phyloP scores from a whole-genome alignment of 345 rosid genomes.

The Pseudoturritis turrita region DNA sequence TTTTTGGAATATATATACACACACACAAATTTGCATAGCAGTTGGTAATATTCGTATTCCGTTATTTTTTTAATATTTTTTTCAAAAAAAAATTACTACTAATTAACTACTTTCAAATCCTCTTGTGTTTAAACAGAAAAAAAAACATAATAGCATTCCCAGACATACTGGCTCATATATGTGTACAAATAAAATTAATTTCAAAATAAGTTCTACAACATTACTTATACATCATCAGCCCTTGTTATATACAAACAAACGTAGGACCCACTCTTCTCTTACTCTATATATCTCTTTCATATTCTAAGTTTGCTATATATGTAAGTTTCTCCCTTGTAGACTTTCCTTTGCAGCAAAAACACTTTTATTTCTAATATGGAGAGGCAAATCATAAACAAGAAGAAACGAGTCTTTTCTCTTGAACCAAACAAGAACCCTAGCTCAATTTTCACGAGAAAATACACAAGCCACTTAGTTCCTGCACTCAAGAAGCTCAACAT shows the following conservation, averaged over 20 bases:
- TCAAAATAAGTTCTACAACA: neutral
- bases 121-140: neutral
- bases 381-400: conserved; percentile 26
- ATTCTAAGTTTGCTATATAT: conserved; percentile 12
- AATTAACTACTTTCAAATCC: neutral
- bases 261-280: conserved; percentile 20
- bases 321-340: conserved; percentile 21
- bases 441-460: conserved; percentile 29
- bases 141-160: neutral
- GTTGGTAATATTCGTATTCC: neutral
- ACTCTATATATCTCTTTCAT: conserved; percentile 4
- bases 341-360: conserved; percentile 14
- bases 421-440: conserved; percentile 28
- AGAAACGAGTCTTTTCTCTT: conserved; percentile 30
- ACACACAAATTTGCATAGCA: neutral
- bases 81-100: neutral
- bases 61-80: neutral
- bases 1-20: neutral
- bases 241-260: conserved; percentile 13
- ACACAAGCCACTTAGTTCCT: conserved; percentile 37
- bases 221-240: neutral
- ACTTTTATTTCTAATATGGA: conserved; percentile 32
- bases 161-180: neutral
- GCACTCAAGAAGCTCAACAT: conserved; percentile 36
- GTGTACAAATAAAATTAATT: neutral